A percentile compares a stretch with the other conserved stretches of the same genome.
Conservation (phyloP, 176 grass and related monocot genomes). For the Paspalum notatum region DNA sequence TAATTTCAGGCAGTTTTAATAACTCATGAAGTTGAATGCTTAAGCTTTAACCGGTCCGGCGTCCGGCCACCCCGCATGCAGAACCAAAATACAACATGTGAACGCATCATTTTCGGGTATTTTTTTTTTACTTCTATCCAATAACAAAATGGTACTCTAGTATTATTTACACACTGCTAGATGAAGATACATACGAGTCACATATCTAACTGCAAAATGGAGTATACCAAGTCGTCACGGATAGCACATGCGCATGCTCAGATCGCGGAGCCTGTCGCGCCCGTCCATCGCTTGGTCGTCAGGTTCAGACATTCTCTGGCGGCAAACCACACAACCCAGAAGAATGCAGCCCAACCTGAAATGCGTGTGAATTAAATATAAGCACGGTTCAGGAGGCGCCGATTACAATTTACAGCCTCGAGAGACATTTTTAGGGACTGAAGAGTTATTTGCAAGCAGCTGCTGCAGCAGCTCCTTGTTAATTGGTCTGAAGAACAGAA, state of each 20-base stretch:
- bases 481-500: background rate
- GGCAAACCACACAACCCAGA: slow-evolving; percentile 63
- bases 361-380: background rate
- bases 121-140: background rate
- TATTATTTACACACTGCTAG: background rate
- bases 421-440: background rate
- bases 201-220: background rate
- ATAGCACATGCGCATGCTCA: background rate
- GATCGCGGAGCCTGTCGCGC: slow-evolving; percentile 24
- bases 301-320: slow-evolving; percentile 56
- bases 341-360: slow-evolving; percentile 78
- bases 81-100: too few relatives aligned
- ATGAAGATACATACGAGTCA: background rate
- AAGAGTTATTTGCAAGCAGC: background rate
- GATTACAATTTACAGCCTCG: background rate
- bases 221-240: background rate
- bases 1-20: too few relatives aligned
- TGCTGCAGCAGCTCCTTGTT: background rate
- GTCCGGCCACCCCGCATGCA: too few relatives aligned
- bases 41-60: too few relatives aligned
- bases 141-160: background rate
- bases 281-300: slow-evolving; percentile 47
- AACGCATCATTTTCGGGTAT: too few relatives aligned
- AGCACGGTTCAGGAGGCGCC: background rate
- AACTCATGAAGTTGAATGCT: too few relatives aligned